Base-by-base conservation (phyloP, 495 filamentous ascomycete species). In the Penicillium salamii region DNA sequence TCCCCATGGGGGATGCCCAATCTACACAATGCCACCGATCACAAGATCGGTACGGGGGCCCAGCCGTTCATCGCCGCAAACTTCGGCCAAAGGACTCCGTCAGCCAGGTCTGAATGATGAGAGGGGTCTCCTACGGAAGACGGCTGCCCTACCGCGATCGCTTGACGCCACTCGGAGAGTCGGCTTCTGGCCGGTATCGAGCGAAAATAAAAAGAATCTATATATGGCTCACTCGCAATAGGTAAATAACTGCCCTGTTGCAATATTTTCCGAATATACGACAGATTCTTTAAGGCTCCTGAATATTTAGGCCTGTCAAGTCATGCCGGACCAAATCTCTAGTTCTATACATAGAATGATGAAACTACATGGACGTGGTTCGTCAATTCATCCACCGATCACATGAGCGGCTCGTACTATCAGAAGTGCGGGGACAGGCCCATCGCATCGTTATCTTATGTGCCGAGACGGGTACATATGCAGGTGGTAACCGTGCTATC, bases 31-130 rank as follows among this genome's bases (percentile, higher is more conserved):
- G 13, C 3, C 35, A 26, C 60, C 60, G 60, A 55, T 63, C 60
- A 63, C 60, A 51, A 39, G 60, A 63, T 42, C 60, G 60, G 60
- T 24, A 53, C 37, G 23, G 49, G 44, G 39, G 32, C 28, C 17
- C 20, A 23, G 46, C 46, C 46, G 46, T 40, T 40, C 18, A 32
- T 32, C 35, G 45, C 12, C 45, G n/a, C 31, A 3, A 31, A 15
- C 5, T 19, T 23, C 39, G 7, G 19, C 5, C 5, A 34, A 3
- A 23, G n/a, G n/a, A n/a, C n/a, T n/a, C n/a, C n/a, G 15, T 24
- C n/a, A 20, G 45, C 33, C 29, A 36, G 28, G 13, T 15, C 26
- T 14, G 33, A 20, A 26, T 19, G 34, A 33, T 37, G 21, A 18
- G 11, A 24, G 15, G 4, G 45, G 34, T 18, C 20, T n/a, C 15